Conservation (phyloP, 2,329 filamentous ascomycete species). For the Aspergillus brunneoviolaceus region DNA sequence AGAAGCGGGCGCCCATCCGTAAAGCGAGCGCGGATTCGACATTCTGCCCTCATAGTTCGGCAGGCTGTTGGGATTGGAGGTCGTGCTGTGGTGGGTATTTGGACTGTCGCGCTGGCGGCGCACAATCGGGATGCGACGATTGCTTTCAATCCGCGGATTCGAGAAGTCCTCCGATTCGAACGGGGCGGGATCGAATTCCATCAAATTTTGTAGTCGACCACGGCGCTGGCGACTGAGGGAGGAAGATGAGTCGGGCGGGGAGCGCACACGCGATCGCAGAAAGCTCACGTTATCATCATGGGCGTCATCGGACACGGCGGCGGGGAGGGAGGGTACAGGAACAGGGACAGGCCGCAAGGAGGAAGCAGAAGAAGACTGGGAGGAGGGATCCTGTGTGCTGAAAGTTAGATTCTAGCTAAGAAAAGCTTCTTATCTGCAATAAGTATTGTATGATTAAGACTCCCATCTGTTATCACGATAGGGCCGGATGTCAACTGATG, state of each 20-base stretch:
- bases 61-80: constrained; percentile 34
- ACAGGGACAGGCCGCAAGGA: constrained; percentile 52
- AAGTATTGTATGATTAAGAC: background rate
- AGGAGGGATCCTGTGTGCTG: constrained; percentile 16
- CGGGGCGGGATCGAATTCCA: constrained; percentile 32
- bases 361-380: constrained; percentile 25
- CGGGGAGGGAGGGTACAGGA: constrained; percentile 52
- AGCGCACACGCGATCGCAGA: constrained; percentile 43
- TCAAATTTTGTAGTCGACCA: constrained; percentile 28
- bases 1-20: constrained; percentile 60
- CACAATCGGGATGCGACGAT: constrained; percentile 42
- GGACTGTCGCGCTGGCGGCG: constrained; percentile 43
- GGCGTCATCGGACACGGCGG: constrained; percentile 45
- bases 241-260: constrained; percentile 28
- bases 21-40: constrained; percentile 55
- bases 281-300: constrained; percentile 53
- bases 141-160: constrained; percentile 38
- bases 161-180: constrained; percentile 39
- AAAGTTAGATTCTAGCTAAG: constrained; percentile 7
- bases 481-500: constrained; percentile 4
- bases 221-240: constrained; percentile 34
- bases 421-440: background rate
- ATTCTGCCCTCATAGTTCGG: constrained; percentile 56
- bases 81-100: constrained; percentile 39
- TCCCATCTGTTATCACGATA: background rate